Percentiles rank a stretch among this genome's conserved stretches.
phyloP scores from a whole-genome alignment of 129 eudicot species.

The Lonicera japonica region DNA sequence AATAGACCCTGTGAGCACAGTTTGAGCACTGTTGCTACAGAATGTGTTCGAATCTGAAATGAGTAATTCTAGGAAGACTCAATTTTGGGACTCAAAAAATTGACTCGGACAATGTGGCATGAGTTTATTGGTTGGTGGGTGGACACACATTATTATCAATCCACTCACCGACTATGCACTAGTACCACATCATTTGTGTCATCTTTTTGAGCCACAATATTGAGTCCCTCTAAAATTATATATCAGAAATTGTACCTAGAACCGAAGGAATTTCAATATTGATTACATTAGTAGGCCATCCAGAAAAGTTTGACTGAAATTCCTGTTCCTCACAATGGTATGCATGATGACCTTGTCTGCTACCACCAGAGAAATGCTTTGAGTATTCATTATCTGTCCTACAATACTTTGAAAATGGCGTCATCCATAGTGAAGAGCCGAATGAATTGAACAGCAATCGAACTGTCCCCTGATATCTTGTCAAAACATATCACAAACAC shows the following conservation, averaged over 20 bases:
- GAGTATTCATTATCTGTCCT: conserved; percentile 54
- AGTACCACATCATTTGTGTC: too few relatives aligned
- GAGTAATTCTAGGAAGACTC: too few relatives aligned
- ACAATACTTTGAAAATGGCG: conserved; percentile 88
- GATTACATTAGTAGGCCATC: conserved; percentile 87
- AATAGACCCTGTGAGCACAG: conserved; percentile 12
- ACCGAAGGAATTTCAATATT: conserved; percentile 77
- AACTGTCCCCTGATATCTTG: conserved; percentile 85
- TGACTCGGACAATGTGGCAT: too few relatives aligned
- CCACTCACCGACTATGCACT: too few relatives aligned
- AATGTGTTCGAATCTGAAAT: background rate
- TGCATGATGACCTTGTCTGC: conserved; percentile 41
- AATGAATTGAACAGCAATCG: conserved; percentile 96
- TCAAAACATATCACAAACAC: conserved; percentile 29
- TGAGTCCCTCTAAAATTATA: too few relatives aligned
- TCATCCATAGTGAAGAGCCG: conserved; percentile 90
- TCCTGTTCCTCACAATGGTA: conserved; percentile 65
- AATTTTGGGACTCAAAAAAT: too few relatives aligned
- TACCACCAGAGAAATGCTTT: conserved; percentile 56
- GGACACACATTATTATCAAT: too few relatives aligned
- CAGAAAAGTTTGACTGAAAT: conserved; percentile 64
- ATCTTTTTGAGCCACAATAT: too few relatives aligned
- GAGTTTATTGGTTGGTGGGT: too few relatives aligned
- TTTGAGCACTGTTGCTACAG: conserved; percentile 13
- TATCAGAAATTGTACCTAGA: conserved; percentile 46